Base-by-base conservation (phyloP, 2,329 filamentous ascomycete genomes). In the Stemphylium vesicarium region DNA sequence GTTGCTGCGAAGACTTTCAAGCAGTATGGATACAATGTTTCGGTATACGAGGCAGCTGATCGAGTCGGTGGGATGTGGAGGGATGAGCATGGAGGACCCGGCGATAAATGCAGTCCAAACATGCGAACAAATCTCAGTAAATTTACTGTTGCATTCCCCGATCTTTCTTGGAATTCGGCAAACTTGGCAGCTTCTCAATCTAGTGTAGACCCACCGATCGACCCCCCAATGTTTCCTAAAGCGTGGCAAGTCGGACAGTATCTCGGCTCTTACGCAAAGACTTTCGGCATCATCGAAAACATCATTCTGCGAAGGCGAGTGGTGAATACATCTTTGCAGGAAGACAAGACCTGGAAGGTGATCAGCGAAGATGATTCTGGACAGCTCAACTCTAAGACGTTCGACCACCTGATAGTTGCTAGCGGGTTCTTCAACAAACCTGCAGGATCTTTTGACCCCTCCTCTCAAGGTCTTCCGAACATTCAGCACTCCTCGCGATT, bases 11-110 rank as follows among this genome's bases (percentile, higher is more conserved):
- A 94, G 76, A 89, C 87, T 0, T 80, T 95, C 24, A 80, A 92
- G 8, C 68, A 57, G 80, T 86, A 75, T 81, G 86, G 68, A 79
- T 79, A 29, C 18, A 93, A 91, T 76, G 87, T 94, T 42, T 88
- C 85, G 3, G 73, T 96, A 20, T 90, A 89, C 65, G 91, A 96
- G 43, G 78, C 82, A 13, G 82, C 86, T 41, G 68, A 80, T 31
- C 81, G 84, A 35, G 81, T 94, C 13, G 91, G 91, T 10, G 91
- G 91, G 0, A 83, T 95, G n/a, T 96, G 91, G 91, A 88, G 88
- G 3, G 63, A 73, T 11, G 62, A 68, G 13, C 65, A 69, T 37
- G 76, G 79, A 1, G 71, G 74, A n/a, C 73, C 75, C 11, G 80
- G 78, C 13, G 85, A 89, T 58, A 88, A 88, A 8, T 81, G 89